Conservation (phyloP, 208 protist genomes). For the Acanthamoeba lenticulata region DNA sequence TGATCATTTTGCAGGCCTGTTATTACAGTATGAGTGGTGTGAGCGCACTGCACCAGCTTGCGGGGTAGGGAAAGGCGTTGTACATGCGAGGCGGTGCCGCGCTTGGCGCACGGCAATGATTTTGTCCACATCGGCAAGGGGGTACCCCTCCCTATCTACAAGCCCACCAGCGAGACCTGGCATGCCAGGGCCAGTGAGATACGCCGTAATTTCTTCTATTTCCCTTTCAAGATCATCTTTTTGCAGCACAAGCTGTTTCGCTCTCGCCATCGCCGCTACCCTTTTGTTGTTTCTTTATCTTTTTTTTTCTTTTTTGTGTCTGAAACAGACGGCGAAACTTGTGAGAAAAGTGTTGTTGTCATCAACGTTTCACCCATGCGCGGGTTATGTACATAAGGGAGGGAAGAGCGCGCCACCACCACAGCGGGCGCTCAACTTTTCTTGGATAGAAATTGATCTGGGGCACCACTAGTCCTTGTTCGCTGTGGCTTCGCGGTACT, state of each 20-base stretch:
- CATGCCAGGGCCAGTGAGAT: background rate
- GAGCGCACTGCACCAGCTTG: too few species aligned
- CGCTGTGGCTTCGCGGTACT: conserved; percentile 65
- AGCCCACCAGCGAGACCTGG: background rate
- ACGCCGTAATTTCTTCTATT: background rate
- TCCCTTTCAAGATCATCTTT: background rate
- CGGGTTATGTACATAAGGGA: too few species aligned
- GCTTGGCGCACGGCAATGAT: conserved; percentile 44
- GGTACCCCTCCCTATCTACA: conserved; percentile 17
- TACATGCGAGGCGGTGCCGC: conserved; percentile 1
- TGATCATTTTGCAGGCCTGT: conserved; percentile 59
- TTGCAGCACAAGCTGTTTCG: background rate
- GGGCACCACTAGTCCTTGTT: background rate
- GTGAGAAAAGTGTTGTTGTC: too few species aligned
- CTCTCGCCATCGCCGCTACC: too few species aligned
- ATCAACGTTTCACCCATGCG: too few species aligned
- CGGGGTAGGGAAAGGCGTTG: background rate
- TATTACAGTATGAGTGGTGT: too few species aligned
- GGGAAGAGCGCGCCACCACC: background rate
- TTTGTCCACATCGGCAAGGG: conserved; percentile 6
- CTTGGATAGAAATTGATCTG: too few species aligned
- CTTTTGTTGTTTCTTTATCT: background rate
- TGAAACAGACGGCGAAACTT: too few species aligned
- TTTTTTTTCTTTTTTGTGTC: background rate
- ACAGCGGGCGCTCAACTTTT: too few species aligned